Evolutionary conservation across 495 filamentous ascomycete species (phyloP).

Genomic region (Hyaloscypha hepaticicola): DNA sequence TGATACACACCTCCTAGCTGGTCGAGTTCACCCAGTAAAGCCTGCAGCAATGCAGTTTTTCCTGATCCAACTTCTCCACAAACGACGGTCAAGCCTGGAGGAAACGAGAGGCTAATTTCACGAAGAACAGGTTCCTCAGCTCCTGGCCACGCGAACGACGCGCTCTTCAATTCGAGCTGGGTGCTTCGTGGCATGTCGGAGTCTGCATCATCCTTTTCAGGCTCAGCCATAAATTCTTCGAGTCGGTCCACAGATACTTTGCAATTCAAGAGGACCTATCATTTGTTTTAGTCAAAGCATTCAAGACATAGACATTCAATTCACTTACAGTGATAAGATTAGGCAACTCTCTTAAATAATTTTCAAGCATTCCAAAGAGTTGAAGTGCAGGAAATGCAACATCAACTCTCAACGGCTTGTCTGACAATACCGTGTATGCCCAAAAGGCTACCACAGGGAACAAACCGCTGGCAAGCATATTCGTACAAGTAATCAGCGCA

Average conservation of each 20-base stretch:
- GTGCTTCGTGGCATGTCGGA: constrained; percentile 36
- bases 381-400: constrained; percentile 81
- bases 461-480: constrained; percentile 61
- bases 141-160: constrained; percentile 78
- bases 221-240: constrained; percentile 80
- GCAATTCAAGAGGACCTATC: constrained; percentile 60
- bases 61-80: constrained; percentile 74
- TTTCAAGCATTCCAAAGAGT: constrained; percentile 71
- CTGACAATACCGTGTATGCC: constrained; percentile 69
- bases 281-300: background rate
- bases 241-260: constrained; percentile 74
- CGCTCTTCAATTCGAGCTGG: constrained; percentile 54
- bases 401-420: constrained; percentile 65
- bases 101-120: constrained; percentile 59
- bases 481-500: constrained; percentile 58
- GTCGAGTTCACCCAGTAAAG: constrained; percentile 77
- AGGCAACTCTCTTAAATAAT: constrained; percentile 67
- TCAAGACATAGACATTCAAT: background rate
- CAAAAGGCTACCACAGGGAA: constrained; percentile 79
- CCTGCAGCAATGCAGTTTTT: constrained; percentile 78
- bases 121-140: constrained; percentile 57
- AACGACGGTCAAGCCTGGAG: constrained; percentile 58
- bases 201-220: constrained; percentile 60
- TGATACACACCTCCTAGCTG: constrained; percentile 55
- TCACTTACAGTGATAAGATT: constrained; percentile 57